Percentiles rank a stretch among this genome's conserved stretches.
These are phyloP conservation scores for Hapsidospora chrysogenum DNA, from an alignment of 495 filamentous ascomycete species.

Conservation along the genomic window DNA sequence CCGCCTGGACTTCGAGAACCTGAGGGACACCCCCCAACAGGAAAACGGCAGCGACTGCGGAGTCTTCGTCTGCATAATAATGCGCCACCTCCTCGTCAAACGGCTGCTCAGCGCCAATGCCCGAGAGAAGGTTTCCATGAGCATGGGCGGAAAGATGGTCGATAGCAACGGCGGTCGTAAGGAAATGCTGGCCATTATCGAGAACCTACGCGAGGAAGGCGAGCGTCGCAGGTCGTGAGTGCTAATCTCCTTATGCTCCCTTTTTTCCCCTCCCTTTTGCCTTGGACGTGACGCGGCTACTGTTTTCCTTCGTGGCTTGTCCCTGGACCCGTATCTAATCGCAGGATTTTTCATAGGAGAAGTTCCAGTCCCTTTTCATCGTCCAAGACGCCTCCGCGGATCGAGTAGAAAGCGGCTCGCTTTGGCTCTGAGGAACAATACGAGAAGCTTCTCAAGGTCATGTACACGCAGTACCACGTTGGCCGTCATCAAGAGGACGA, in stretches of 20 bases:
- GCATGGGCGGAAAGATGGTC: constrained; percentile 60
- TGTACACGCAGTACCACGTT: no score
- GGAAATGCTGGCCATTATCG: constrained; percentile 78
- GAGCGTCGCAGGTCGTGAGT: constrained; percentile 63
- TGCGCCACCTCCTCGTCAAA: constrained; percentile 75
- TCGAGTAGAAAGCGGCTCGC: constrained; percentile 11
- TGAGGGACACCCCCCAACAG: constrained; percentile 79
- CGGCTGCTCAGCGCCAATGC: constrained; percentile 60
- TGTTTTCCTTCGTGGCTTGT: no score
- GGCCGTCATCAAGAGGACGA: no score
- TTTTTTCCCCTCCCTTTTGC: not conserved
- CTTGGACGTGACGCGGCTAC: no score
- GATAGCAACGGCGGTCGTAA: constrained; percentile 63
- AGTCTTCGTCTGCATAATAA: constrained; percentile 87
- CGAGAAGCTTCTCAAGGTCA: not conserved
- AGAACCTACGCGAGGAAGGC: constrained; percentile 65
- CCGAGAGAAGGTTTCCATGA: constrained; percentile 81
- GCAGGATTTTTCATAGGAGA: not conserved
- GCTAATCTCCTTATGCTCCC: not conserved
- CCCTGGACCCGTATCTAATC: no score
- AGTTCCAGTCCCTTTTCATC: constrained; percentile 10
- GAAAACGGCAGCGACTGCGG: constrained; percentile 89
- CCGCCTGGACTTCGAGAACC: constrained; percentile 50
- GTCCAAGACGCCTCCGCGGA: constrained; percentile 16
- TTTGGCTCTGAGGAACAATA: constrained; percentile 1